Evolutionary conservation across 2,329 filamentous ascomycete genomes (phyloP).

Genomic region (Metarhizium sp.): DNA sequence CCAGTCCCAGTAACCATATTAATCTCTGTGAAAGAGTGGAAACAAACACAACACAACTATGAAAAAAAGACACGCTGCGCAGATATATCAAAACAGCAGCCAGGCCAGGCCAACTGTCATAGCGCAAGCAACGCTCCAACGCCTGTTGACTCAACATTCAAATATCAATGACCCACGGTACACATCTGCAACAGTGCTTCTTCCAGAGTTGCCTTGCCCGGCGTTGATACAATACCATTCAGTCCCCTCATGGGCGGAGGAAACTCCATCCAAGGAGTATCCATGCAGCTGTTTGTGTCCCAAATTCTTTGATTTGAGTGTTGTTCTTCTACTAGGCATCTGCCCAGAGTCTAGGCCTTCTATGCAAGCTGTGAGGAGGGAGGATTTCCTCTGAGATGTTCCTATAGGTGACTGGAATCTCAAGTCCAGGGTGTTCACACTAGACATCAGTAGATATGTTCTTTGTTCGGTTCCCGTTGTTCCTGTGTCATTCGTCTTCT

Average conservation of each 20-base stretch:
- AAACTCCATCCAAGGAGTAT: background rate
- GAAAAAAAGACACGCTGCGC: background rate
- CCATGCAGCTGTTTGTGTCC: background rate
- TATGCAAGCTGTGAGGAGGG: background rate
- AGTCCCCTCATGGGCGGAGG: background rate
- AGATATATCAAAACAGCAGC: background rate
- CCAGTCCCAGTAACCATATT: background rate
- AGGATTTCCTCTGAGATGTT: background rate
- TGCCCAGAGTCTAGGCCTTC: background rate
- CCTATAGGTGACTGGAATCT: background rate
- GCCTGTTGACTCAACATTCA: background rate
- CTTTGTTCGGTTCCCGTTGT: background rate
- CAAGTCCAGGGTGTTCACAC: background rate
- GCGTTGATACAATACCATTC: background rate
- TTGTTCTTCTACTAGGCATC: background rate
- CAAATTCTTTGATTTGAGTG: background rate
- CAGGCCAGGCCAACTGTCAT: background rate
- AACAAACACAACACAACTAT: background rate
- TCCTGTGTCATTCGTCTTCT: background rate
- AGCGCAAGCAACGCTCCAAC: background rate
- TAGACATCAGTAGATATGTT: background rate
- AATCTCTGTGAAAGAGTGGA: background rate
- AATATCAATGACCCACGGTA: background rate
- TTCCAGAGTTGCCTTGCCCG: background rate
- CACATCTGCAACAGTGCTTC: background rate